Percentiles rank a stretch among this genome's conserved stretches.
These are phyloP conservation scores for Trichosporon coremiiforme DNA, from an alignment of 1,284 basidiomycete species.

Conservation along the genomic window DNA sequence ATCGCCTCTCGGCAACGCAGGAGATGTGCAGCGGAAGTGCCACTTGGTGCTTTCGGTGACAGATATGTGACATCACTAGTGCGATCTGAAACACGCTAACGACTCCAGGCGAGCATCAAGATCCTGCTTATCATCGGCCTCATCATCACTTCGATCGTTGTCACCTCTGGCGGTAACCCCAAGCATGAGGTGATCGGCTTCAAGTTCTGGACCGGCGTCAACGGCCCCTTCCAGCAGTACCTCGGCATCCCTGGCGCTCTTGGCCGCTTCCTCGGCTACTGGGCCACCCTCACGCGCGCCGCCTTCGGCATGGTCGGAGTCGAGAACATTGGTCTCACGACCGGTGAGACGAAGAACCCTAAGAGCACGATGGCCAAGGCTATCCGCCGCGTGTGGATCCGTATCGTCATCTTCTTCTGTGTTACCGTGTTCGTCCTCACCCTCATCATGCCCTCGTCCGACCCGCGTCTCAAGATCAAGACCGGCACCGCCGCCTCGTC, in stretches of 20 bases:
- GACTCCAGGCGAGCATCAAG: slow-evolving; percentile 64
- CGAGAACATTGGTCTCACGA: slow-evolving; percentile 36
- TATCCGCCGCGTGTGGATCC: slow-evolving; percentile 71
- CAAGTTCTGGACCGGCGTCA: slow-evolving; percentile 58
- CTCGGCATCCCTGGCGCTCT: slow-evolving; percentile 49
- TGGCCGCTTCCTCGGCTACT: slow-evolving; percentile 61
- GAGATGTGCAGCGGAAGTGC: too few relatives aligned
- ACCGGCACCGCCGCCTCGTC: slow-evolving; percentile 68
- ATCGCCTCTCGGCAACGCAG: too few relatives aligned
- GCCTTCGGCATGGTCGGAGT: slow-evolving; percentile 54
- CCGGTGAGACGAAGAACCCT: slow-evolving; percentile 62
- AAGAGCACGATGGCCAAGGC: slow-evolving; percentile 75
- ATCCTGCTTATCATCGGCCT: slow-evolving; percentile 69
- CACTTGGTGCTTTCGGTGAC: background rate
- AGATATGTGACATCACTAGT: slow-evolving; percentile 13
- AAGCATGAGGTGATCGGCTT: slow-evolving; percentile 55
- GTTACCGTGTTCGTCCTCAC: slow-evolving; percentile 66
- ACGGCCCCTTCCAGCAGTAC: slow-evolving; percentile 57
- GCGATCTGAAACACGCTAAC: slow-evolving; percentile 45
- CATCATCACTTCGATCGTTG: slow-evolving; percentile 64
- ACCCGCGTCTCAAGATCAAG: slow-evolving; percentile 62
- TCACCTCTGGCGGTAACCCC: slow-evolving; percentile 60
- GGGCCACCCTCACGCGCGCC: slow-evolving; percentile 58
- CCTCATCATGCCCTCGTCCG: slow-evolving; percentile 71
- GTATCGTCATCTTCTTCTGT: slow-evolving; percentile 74